phyloP scores from a whole-genome alignment of 371 early-diverging fungal species.

The Chytridiales sp. region DNA sequence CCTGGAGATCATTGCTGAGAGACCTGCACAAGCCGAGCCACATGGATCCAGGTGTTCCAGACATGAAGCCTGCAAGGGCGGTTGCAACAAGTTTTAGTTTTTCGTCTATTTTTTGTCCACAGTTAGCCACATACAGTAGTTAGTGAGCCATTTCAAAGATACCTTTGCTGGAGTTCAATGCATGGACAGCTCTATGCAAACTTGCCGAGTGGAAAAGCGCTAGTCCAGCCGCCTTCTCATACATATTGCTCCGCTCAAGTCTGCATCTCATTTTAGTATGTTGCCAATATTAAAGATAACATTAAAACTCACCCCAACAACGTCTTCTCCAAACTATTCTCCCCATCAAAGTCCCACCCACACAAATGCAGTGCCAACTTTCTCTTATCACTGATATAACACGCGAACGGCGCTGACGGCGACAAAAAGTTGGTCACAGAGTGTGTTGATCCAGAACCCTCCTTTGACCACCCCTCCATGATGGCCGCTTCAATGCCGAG shows the following conservation, averaged over 20 bases:
- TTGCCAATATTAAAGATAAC: conserved; percentile 2
- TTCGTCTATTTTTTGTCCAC: conserved; percentile 54
- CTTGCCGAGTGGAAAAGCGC: conserved; percentile 77
- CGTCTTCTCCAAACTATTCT: conserved; percentile 57
- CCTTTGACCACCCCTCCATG: too few relatives aligned
- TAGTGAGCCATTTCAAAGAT: conserved; percentile 9
- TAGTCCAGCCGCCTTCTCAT: conserved; percentile 81
- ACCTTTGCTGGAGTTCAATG: conserved; percentile 65
- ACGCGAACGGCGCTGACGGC: conserved; percentile 14
- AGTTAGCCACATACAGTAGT: not conserved
- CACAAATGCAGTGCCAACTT: conserved; percentile 68
- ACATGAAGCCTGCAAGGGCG: conserved; percentile 64
- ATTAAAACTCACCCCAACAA: conserved; percentile 51
- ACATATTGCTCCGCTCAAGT: conserved; percentile 66
- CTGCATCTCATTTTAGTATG: conserved; percentile 21
- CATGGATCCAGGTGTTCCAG: not conserved
- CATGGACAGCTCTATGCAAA: conserved; percentile 69
- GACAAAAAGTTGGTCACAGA: conserved; percentile 5
- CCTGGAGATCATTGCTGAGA: conserved; percentile 59
- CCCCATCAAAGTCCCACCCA: conserved; percentile 67
- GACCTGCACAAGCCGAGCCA: conserved; percentile 66
- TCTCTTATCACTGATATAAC: conserved; percentile 51
- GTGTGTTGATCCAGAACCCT: too few relatives aligned
- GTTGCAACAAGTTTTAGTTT: conserved; percentile 74
- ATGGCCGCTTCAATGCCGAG: conserved; percentile 2